These are phyloP conservation scores for Akanthomyces dipterigenus DNA, from an alignment of 2,329 filamentous ascomycete species.

Conservation along the genomic window DNA sequence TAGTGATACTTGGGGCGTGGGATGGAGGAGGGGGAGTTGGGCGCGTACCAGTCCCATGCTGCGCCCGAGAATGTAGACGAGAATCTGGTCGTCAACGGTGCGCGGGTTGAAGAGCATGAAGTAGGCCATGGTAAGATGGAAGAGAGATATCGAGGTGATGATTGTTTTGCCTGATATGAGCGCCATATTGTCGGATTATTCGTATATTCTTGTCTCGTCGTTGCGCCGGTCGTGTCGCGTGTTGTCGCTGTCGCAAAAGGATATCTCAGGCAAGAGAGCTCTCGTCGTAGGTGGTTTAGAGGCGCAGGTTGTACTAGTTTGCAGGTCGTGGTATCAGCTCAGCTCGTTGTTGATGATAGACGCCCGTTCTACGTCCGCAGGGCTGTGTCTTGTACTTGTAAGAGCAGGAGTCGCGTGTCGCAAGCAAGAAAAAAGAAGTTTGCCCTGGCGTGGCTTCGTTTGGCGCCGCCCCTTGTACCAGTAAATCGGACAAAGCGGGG, in stretches of 20 bases:
- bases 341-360: too few species aligned
- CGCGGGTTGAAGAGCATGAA: constrained; percentile 73
- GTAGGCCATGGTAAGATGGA: constrained; percentile 77
- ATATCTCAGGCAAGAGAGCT: not conserved
- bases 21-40: not conserved
- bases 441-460: not conserved
- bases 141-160: constrained; percentile 73
- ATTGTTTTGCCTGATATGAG: constrained; percentile 75
- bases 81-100: constrained; percentile 67
- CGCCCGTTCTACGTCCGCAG: not conserved
- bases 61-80: constrained; percentile 77
- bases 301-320: not conserved
- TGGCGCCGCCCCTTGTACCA: not conserved
- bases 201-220: not conserved
- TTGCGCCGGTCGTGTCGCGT: not conserved
- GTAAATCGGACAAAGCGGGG: not conserved
- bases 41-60: constrained; percentile 68
- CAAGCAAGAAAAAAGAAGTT: not conserved
- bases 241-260: not conserved
- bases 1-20: not conserved
- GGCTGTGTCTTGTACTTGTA: not conserved
- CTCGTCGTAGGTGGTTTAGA: too few species aligned
- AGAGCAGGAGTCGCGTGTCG: not conserved
- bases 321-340: too few species aligned
- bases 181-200: constrained; percentile 50